Evolutionary conservation across 768 basidiomycete species (phyloP).

Genomic region (Phylloporus rhodoxanthus): DNA sequence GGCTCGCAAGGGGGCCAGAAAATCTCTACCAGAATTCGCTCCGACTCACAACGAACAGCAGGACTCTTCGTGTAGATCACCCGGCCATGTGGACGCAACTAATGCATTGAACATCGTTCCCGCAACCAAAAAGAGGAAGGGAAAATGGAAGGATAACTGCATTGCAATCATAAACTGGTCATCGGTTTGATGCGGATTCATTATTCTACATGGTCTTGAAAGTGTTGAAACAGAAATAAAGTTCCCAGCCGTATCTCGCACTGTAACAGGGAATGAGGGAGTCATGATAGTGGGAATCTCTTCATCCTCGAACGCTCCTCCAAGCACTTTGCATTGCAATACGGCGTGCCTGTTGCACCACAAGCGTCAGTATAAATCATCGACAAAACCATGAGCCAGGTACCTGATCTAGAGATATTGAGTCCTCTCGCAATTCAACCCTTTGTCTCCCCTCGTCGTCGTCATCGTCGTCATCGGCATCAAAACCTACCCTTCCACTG

Average conservation of each 20-base stretch:
- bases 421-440: constrained; percentile 73
- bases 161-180: constrained; percentile 3
- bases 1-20: constrained; percentile 7
- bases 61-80: background rate
- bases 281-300: constrained; percentile 8
- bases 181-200: constrained; percentile 9
- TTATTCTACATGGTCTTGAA: constrained; percentile 26
- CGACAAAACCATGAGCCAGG: constrained; percentile 12
- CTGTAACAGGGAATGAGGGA: constrained; percentile 6
- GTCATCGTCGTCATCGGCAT: constrained; percentile 69
- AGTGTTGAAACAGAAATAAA: constrained; percentile 11
- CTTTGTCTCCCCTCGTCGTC: constrained; percentile 55
- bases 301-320: constrained; percentile 60
- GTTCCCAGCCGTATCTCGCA: constrained; percentile 5
- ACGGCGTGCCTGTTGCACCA: constrained; percentile 55
- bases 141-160: constrained; percentile 16
- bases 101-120: background rate
- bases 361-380: constrained; percentile 2
- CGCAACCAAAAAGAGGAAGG: constrained; percentile 18
- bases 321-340: constrained; percentile 90
- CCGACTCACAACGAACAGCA: background rate
- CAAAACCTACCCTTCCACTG: constrained; percentile 35
- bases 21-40: constrained; percentile 1
- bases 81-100: background rate
- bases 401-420: constrained; percentile 92